Conservation (phyloP, 257 asterid genomes). For the Solanum lycopersicoides region DNA sequence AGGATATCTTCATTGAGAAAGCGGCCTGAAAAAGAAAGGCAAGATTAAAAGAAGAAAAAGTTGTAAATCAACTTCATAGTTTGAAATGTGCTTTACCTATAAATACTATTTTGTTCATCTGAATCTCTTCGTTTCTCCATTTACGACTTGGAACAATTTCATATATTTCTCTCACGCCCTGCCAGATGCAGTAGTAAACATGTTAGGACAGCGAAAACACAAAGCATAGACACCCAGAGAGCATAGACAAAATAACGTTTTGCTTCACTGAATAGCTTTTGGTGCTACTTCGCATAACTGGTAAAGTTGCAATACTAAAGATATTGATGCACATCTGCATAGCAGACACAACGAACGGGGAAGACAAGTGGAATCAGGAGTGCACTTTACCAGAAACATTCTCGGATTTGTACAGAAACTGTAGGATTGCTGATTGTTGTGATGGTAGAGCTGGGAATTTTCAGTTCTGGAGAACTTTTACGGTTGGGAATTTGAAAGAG, state of each 20-base stretch:
- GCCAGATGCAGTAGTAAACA: background rate
- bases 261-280: background rate
- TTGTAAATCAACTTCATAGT: background rate
- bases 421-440: background rate
- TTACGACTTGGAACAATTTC: conserved; percentile 80
- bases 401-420: background rate
- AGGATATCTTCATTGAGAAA: conserved; percentile 60
- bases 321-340: background rate
- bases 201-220: background rate
- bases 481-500: background rate
- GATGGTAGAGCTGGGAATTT: background rate
- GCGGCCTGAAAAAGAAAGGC: conserved; percentile 44
- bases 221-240: background rate
- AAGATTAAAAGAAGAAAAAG: background rate
- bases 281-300: background rate
- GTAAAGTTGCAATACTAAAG: background rate
- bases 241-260: too few species aligned
- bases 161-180: conserved; percentile 95
- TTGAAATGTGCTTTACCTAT: conserved; percentile 41
- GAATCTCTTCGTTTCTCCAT: conserved; percentile 61
- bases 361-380: background rate
- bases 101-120: conserved; percentile 69
- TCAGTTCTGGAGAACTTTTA: background rate
- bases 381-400: background rate
- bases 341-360: background rate